Evolutionary conservation across 2,329 filamentous ascomycete genomes (phyloP).

Genomic region (Fusarium nisikadoi): DNA sequence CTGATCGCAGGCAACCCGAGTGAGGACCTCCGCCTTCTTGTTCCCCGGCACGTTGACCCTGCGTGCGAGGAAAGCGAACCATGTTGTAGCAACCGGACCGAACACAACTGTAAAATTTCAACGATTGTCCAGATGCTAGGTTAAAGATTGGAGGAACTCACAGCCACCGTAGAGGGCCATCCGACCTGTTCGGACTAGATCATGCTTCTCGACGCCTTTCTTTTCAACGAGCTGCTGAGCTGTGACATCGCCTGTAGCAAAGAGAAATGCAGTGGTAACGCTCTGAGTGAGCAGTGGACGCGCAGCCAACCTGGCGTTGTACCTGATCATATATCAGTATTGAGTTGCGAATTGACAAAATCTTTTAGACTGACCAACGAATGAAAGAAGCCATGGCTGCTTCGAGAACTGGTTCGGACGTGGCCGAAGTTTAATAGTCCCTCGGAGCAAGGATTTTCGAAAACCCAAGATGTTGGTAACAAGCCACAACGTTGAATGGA

Average conservation of each 20-base stretch:
- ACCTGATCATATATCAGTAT: conserved; percentile 65
- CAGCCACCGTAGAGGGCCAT: conserved; percentile 85
- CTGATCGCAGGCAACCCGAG: conserved; percentile 85
- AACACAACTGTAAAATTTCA: conserved; percentile 71
- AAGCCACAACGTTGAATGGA: conserved; percentile 36
- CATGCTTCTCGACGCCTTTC: conserved; percentile 80
- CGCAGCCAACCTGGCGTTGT: conserved; percentile 82
- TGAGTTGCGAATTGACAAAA: background rate
- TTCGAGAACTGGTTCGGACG: background rate
- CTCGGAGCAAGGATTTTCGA: conserved; percentile 8
- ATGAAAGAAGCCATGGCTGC: conserved; percentile 44
- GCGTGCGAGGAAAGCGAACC: conserved; percentile 83
- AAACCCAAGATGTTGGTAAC: conserved; percentile 14
- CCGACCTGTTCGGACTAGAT: conserved; percentile 75
- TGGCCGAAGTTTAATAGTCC: conserved; percentile 27
- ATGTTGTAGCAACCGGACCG: conserved; percentile 86
- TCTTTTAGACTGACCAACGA: conserved; percentile 45
- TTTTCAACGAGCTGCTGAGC: conserved; percentile 93
- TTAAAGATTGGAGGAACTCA: conserved; percentile 53
- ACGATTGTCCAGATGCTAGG: background rate
- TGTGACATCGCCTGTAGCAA: conserved; percentile 89
- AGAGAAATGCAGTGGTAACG: conserved; percentile 89
- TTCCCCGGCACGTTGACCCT: conserved; percentile 69
- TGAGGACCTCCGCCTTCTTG: conserved; percentile 75
- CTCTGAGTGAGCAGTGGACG: conserved; percentile 90